Percentiles rank a stretch among this genome's conserved stretches.
phyloP scores from a whole-genome alignment of 805 yeast species.

The Candida saitoana region DNA sequence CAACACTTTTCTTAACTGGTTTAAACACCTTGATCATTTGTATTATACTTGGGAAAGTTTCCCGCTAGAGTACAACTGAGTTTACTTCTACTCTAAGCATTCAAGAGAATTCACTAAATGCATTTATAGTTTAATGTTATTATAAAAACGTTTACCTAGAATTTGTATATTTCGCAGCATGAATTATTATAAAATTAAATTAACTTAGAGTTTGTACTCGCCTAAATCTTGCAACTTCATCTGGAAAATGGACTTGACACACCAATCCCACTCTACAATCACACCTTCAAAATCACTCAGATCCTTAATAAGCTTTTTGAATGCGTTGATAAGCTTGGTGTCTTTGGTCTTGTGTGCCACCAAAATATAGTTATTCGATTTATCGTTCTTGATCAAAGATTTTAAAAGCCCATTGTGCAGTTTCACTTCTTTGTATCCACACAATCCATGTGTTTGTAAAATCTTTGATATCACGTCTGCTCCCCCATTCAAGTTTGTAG shows the following conservation, averaged over 20 bases:
- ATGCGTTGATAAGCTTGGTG: conserved; percentile 19
- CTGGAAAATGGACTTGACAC: conserved; percentile 52
- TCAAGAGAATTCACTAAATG: background rate
- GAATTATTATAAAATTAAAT: no score
- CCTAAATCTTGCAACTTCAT: conserved; percentile 29
- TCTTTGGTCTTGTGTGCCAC: conserved; percentile 38
- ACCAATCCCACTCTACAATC: conserved; percentile 63
- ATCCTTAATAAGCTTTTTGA: conserved; percentile 14
- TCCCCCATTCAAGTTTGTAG: conserved; percentile 60
- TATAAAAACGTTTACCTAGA: background rate
- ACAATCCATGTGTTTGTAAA: conserved; percentile 57
- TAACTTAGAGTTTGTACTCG: conserved; percentile 16
- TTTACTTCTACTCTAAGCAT: background rate
- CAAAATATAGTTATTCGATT: conserved; percentile 11
- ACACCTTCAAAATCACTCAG: conserved; percentile 7
- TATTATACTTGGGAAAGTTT: background rate
- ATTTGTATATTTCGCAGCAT: background rate
- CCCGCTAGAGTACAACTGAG: no score
- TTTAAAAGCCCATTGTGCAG: conserved; percentile 8
- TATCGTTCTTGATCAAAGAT: background rate
- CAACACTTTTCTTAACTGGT: no score
- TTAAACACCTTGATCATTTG: no score
- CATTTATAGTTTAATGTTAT: background rate
- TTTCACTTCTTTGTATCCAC: conserved; percentile 19
- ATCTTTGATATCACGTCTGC: conserved; percentile 51